These are phyloP conservation scores for Coleophoma eucalyptorum DNA, from an alignment of 2,329 filamentous ascomycete genomes.

Conservation along the genomic window DNA sequence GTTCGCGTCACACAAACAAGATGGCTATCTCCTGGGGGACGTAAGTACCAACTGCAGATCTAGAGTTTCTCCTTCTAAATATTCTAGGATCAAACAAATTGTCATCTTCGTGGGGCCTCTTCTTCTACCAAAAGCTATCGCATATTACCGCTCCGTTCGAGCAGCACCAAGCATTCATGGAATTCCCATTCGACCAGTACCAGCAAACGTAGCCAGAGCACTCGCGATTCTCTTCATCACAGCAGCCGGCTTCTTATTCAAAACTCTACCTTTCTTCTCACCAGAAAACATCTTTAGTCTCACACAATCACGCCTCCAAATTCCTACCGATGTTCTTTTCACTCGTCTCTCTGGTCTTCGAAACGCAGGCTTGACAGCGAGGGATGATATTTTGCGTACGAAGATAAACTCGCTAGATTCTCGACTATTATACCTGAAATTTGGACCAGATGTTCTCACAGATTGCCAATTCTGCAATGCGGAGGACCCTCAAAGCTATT, in stretches of 20 bases:
- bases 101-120: constrained; percentile 62
- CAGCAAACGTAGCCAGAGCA: constrained; percentile 48
- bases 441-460: constrained; percentile 69
- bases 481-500: constrained; percentile 67
- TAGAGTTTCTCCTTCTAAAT: too few relatives aligned
- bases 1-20: constrained; percentile 3
- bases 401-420: constrained; percentile 70
- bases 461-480: constrained; percentile 78
- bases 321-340: constrained; percentile 81
- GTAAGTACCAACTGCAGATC: constrained; percentile 32
- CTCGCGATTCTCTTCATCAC: constrained; percentile 55
- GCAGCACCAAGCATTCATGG: constrained; percentile 38
- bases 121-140: constrained; percentile 62
- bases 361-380: constrained; percentile 42
- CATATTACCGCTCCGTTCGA: constrained; percentile 57
- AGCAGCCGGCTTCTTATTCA: constrained; percentile 50
- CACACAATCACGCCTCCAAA: constrained; percentile 80
- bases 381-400: constrained; percentile 62
- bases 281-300: constrained; percentile 78
- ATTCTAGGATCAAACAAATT: constrained; percentile 36
- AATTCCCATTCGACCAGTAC: constrained; percentile 51
- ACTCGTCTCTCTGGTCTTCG: constrained; percentile 63
- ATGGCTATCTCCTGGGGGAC: constrained; percentile 44
- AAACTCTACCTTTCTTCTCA: constrained; percentile 62
- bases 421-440: constrained; percentile 77